Base-by-base conservation (phyloP, 441 rosid species). In the Geranium incanum region DNA sequence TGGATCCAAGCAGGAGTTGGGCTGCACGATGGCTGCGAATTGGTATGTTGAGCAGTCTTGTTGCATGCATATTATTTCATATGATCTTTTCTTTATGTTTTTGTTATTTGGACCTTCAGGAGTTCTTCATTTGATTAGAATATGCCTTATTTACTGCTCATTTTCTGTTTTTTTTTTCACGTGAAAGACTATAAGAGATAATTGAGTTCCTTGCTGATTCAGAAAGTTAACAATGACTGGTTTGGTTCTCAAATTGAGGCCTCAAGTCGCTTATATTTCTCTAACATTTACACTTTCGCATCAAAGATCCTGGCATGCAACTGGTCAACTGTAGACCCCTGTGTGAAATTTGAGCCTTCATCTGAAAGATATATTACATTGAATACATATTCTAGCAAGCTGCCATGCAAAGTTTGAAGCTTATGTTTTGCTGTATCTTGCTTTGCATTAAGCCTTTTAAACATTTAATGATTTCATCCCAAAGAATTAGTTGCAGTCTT, bases 1-100 rank as follows among this genome's bases (percentile, higher is more conserved):
- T 92, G 96, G 98, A 95, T 76, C 97, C 99, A 15, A 76, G 77
- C 50, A 84, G 92, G 81, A 90, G 95, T 71, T 95, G 97, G 98
- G 96, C 93, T 48, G 97, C 96, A 67, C 88, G 97, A 21, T 92
- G 96, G 98, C 75, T 92, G 73, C 81, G 95, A 81, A 88, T 89
- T 71, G 95, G 98, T 92, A 88, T 67, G 82, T 79, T 69, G 43
- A n/a, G 50, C 28, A 2, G 41, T 39, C 68, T 23, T 21, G 9
- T 16, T n/a, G 3, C 19, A 3, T 8, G 3, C 36, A 11, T 6
- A 5, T 37, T 21, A 11, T 45, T 68, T 7, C 63, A 57, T 16
- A 5, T 6, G 9, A 15, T 0, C 62, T 16, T 5, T n/a, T 55
- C 15, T 55, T 55, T 5, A 9, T 41, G 11, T 41, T 41, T 45